Percentiles rank a stretch among this genome's conserved stretches.
Evolutionary conservation across 352 stramenopile species (phyloP).

Genomic region (Phytophthora hibernalis): DNA sequence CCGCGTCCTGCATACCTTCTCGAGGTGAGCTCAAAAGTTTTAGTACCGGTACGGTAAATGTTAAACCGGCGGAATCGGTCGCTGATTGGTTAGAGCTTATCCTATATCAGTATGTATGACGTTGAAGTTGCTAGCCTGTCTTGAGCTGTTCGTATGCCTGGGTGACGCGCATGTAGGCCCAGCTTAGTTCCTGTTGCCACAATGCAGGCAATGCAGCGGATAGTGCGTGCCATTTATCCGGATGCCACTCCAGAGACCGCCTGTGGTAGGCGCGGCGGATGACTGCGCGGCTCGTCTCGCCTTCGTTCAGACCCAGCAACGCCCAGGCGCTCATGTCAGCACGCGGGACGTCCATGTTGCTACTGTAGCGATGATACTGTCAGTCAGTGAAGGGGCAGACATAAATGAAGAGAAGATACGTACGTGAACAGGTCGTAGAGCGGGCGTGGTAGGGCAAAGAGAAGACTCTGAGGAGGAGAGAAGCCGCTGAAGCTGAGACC

Average conservation of each 20-base stretch:
- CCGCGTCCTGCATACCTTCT: slow-evolving; percentile 50
- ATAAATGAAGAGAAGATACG: slow-evolving; percentile 20
- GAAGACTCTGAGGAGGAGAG: slow-evolving; percentile 3
- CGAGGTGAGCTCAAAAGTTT: slow-evolving; percentile 12
- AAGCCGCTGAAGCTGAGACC: slow-evolving; percentile 39
- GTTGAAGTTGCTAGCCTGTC: slow-evolving; percentile 37
- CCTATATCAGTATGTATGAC: slow-evolving; percentile 20
- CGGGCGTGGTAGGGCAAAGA: slow-evolving; percentile 52
- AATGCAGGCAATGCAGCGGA: slow-evolving; percentile 20
- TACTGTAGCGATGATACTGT: slow-evolving; percentile 22
- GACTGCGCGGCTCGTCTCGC: slow-evolving; percentile 44
- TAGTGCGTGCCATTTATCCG: slow-evolving; percentile 65
- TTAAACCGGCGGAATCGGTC: neutral
- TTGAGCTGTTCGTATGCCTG: slow-evolving; percentile 57
- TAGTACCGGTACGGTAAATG: no score
- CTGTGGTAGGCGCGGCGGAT: slow-evolving; percentile 69
- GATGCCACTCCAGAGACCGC: slow-evolving; percentile 74
- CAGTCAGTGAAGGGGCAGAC: slow-evolving; percentile 1
- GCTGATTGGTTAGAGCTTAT: slow-evolving; percentile 24
- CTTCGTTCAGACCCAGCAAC: slow-evolving; percentile 50
- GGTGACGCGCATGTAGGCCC: slow-evolving; percentile 55
- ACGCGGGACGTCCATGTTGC: slow-evolving; percentile 44
- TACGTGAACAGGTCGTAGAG: slow-evolving; percentile 69
- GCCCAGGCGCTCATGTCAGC: slow-evolving; percentile 56
- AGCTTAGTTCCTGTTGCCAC: slow-evolving; percentile 38